A percentile compares a stretch with the other conserved stretches of the same genome.
Evolutionary conservation across 1,284 basidiomycete genomes (phyloP).

Genomic region (Moesziomyces sp.): DNA sequence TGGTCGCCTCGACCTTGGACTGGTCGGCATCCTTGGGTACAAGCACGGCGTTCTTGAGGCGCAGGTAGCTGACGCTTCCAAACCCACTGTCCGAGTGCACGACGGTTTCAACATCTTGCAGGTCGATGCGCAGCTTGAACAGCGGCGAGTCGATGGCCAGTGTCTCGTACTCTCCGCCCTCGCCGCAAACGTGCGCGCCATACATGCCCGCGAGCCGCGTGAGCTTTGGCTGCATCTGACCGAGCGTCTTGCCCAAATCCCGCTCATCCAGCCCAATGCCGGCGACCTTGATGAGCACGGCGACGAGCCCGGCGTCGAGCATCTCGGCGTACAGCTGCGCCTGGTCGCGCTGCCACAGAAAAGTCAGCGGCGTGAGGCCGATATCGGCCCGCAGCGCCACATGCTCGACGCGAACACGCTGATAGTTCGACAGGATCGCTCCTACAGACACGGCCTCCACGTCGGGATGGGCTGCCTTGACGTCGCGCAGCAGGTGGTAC

Average conservation of each 20-base stretch:
- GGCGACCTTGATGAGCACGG: constrained; percentile 93
- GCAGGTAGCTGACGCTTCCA: constrained; percentile 62
- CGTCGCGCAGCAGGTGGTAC: constrained; percentile 77
- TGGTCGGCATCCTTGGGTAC: constrained; percentile 37
- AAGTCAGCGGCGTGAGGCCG: constrained; percentile 81
- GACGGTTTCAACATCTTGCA: constrained; percentile 68
- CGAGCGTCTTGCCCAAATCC: constrained; percentile 83
- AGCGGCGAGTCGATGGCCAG: constrained; percentile 89
- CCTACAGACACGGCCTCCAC: constrained; percentile 90
- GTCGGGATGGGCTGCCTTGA: constrained; percentile 80
- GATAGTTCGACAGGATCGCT: constrained; percentile 97
- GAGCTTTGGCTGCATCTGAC: constrained; percentile 80
- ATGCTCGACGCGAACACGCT: constrained; percentile 95
- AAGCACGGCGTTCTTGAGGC: constrained; percentile 46
- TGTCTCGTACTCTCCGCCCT: constrained; percentile 98
- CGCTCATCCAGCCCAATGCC: constrained; percentile 83
- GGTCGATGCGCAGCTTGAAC: constrained; percentile 80
- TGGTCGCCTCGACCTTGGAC: neutral
- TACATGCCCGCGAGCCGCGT: constrained; percentile 80
- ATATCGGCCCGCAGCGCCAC: constrained; percentile 75
- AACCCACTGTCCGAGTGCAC: constrained; percentile 59
- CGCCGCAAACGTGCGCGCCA: constrained; percentile 93
- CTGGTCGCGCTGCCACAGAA: constrained; percentile 94
- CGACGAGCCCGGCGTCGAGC: constrained; percentile 81
- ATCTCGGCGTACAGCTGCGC: constrained; percentile 84